Evolutionary conservation across 805 yeast genomes (phyloP).

Genomic region (Metschnikowia kofuensis): DNA sequence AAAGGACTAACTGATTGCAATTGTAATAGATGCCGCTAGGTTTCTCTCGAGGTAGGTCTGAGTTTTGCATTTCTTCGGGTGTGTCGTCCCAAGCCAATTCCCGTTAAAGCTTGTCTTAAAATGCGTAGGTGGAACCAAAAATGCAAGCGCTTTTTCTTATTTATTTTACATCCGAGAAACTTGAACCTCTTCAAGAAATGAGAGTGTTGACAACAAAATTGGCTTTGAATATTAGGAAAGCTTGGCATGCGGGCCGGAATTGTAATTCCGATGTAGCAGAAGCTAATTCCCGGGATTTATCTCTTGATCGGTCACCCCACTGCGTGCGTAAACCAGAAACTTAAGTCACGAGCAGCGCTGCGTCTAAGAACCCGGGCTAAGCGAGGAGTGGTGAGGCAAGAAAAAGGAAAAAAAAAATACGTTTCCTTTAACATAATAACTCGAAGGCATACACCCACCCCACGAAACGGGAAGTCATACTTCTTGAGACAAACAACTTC

Average conservation of each 20-base stretch:
- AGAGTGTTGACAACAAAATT: too few relatives aligned
- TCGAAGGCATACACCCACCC: background rate
- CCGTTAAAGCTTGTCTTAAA: too few relatives aligned
- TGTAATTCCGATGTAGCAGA: background rate
- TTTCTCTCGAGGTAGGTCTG: too few relatives aligned
- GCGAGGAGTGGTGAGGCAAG: background rate
- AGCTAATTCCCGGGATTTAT: background rate
- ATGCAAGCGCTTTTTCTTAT: too few relatives aligned
- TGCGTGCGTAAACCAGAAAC: conserved; percentile 11
- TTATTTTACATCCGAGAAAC: too few relatives aligned
- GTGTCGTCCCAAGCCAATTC: too few relatives aligned
- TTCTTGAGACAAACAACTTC: too few relatives aligned
- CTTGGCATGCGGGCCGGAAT: background rate
- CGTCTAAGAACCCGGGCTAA: background rate
- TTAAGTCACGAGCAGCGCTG: background rate
- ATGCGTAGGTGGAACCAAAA: too few relatives aligned
- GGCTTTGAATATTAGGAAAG: background rate
- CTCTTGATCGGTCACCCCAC: conserved; percentile 4
- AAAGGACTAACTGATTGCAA: too few relatives aligned
- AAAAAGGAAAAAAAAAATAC: background rate
- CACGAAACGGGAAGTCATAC: background rate
- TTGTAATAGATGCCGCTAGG: too few relatives aligned
- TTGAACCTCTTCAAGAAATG: too few relatives aligned
- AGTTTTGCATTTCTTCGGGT: too few relatives aligned
- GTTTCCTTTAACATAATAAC: background rate